These are phyloP conservation scores for Plasmodium falciparum DNA, from an alignment of 169 alveolate genomes.

Conservation along the genomic window DNA sequence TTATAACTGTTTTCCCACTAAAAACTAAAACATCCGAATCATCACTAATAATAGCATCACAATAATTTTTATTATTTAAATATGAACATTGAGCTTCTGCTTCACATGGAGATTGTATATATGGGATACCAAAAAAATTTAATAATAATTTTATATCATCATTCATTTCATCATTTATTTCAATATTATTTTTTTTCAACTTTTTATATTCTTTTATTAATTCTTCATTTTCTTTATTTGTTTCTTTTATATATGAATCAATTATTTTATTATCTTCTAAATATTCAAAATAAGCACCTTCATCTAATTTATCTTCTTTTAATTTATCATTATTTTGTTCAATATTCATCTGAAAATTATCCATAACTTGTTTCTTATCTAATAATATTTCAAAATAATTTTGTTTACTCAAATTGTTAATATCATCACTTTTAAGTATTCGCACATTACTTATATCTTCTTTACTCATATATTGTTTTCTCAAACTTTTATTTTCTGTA, in stretches of 20 bases:
- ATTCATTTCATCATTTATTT: conserved; percentile 79
- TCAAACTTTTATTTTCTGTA: background rate
- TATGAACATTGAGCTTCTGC: conserved; percentile 97
- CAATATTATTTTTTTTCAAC: conserved; percentile 52
- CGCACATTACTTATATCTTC: conserved; percentile 17
- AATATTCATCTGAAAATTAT: background rate
- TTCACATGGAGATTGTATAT: conserved; percentile 95
- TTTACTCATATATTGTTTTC: conserved; percentile 8
- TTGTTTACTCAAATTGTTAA: background rate
- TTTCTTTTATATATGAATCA: conserved; percentile 31
- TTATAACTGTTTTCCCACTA: conserved; percentile 92
- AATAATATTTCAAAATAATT: conserved; percentile 17
- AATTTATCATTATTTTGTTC: background rate
- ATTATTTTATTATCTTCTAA: conserved; percentile 52
- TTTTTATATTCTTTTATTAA: conserved; percentile 45
- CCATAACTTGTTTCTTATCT: conserved; percentile 27
- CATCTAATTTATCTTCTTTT: background rate
- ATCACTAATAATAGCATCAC: conserved; percentile 94
- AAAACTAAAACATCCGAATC: conserved; percentile 95
- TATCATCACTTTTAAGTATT: conserved; percentile 13
- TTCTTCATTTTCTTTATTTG: conserved; percentile 48
- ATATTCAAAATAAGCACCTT: background rate
- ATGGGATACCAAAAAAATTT: conserved; percentile 93
- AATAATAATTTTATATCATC: conserved; percentile 87
- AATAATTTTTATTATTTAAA: conserved; percentile 84